Evolutionary conservation across 208 protist species (phyloP), one percentile per base, ranked within the genome.

Genomic region (Kentomonas sorsogonicus): DNA sequence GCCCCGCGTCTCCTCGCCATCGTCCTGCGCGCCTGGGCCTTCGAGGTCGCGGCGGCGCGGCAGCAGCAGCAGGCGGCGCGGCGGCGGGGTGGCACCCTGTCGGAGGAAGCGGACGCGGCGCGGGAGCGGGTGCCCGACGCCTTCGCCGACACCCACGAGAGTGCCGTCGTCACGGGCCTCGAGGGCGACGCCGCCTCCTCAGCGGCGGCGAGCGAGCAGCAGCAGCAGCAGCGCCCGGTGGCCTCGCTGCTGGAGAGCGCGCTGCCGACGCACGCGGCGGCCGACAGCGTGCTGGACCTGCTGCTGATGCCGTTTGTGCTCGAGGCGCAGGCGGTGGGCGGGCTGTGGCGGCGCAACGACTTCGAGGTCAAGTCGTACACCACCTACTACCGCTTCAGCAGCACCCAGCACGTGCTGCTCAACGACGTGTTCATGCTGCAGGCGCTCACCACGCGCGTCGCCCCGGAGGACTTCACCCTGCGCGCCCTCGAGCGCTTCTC

Each of bases 261-360:
- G 55, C 55, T 60, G 29, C 58, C 55, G 31, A 40, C 55, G 1
- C 55, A 59, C 38, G 44, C 44, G 40, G 57, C 69, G 16, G 45
- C 38, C n/a, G 69, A 85, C 20, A 56, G 77, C 36, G 74, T 79
- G 50, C 57, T 94, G 29, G 83, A 91, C 55, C 36, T 74, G 1
- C 65, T 82, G 26, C 69, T 90, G 40, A 89, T 91, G 87, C 87
- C 83, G 11, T 71, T 78, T 31, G 87, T 91, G 53, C 54, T 94
- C 27, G 36, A 68, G 0, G 60, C 70, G 15, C 83, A 89, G 41
- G 60, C 86, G 0, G 53, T 77, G 13, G 58, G 71, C 22, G 80
- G 79, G 0, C 43, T 87, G 33, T 91, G 83, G 84, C 68, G 64
- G 1, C 72, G 75, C 11, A 66, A 73, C 46, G 69, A 79, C 31